Conservation (phyloP, 805 yeast species). For the Suhomyces kilbournensis region DNA sequence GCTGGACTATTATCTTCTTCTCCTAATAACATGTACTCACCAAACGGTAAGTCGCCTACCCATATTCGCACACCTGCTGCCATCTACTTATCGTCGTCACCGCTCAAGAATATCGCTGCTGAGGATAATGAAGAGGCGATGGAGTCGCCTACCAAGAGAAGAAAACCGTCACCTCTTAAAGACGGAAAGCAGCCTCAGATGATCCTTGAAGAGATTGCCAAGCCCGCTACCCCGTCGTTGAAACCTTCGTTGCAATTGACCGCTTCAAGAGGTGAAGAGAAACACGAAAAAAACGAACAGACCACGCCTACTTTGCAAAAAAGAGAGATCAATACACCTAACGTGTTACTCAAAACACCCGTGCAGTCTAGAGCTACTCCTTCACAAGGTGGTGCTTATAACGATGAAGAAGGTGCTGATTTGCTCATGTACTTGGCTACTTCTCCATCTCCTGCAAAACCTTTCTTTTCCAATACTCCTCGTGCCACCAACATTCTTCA, state of each 20-base stretch:
- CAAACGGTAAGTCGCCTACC: conserved; percentile 39
- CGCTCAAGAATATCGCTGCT: conserved; percentile 22
- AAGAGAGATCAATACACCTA: conserved; percentile 9
- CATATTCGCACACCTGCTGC: conserved; percentile 36
- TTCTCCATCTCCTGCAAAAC: conserved; percentile 68
- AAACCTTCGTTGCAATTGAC: conserved; percentile 12
- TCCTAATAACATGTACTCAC: conserved; percentile 33
- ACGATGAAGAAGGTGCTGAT: conserved; percentile 73
- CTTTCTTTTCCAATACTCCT: conserved; percentile 32
- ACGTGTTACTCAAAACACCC: conserved; percentile 28
- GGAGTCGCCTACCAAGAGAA: conserved; percentile 36
- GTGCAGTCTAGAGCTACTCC: conserved; percentile 25
- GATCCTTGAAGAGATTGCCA: conserved; percentile 29
- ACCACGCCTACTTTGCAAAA: conserved; percentile 14
- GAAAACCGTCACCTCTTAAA: conserved; percentile 5
- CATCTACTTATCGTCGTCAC: conserved; percentile 34
- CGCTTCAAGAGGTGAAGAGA: conserved; percentile 1
- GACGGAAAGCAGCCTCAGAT: conserved; percentile 15
- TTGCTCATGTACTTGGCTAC: conserved; percentile 77
- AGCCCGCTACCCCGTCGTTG: conserved; percentile 24
- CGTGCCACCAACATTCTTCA: conserved; percentile 12
- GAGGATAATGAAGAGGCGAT: conserved; percentile 10
- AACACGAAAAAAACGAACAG: conserved; percentile 3
- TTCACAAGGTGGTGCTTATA: conserved; percentile 18
- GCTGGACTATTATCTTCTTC: conserved; percentile 23